A percentile compares a stretch with the other conserved stretches of the same genome.
Conservation (phyloP, 2,329 filamentous ascomycete genomes). For the Coleophoma crateriformis region DNA sequence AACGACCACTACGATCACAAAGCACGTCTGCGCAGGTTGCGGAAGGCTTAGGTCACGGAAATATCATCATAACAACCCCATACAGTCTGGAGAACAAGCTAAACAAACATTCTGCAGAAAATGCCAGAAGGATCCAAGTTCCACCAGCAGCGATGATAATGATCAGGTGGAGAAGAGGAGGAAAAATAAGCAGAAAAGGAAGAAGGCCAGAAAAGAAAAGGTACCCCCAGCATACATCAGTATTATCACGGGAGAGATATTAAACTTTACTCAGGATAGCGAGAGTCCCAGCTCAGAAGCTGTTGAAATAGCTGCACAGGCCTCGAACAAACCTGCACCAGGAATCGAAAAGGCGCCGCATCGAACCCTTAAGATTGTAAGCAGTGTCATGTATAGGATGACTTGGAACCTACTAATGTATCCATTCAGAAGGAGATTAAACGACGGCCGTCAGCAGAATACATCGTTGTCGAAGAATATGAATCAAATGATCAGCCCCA, state of each 20-base stretch:
- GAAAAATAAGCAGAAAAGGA: slow-evolving; percentile 5
- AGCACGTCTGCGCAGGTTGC: slow-evolving; percentile 39
- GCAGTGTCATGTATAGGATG: neutral
- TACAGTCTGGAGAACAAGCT: slow-evolving; percentile 26
- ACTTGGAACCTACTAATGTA: neutral
- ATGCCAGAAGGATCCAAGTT: slow-evolving; percentile 27
- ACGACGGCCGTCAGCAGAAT: neutral
- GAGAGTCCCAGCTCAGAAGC: neutral
- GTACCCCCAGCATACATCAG: neutral
- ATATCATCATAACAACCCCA: slow-evolving; percentile 31
- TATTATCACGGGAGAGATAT: neutral
- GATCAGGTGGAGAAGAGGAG: slow-evolving; percentile 1
- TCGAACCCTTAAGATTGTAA: neutral
- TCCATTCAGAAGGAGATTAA: neutral
- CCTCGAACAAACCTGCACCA: neutral
- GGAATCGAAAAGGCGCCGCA: neutral
- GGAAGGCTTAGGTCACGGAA: slow-evolving; percentile 32
- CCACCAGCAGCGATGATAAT: slow-evolving; percentile 12
- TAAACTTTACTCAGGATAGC: too few relatives aligned
- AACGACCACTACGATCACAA: slow-evolving; percentile 24
- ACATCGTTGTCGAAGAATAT: neutral
- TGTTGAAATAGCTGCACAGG: neutral
- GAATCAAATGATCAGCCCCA: neutral
- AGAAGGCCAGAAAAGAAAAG: neutral
- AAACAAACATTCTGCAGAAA: slow-evolving; percentile 29